Evolutionary conservation across 495 filamentous ascomycete genomes (phyloP), one percentile per base, ranked within the genome.

Genomic region (Neurospora sp.): DNA sequence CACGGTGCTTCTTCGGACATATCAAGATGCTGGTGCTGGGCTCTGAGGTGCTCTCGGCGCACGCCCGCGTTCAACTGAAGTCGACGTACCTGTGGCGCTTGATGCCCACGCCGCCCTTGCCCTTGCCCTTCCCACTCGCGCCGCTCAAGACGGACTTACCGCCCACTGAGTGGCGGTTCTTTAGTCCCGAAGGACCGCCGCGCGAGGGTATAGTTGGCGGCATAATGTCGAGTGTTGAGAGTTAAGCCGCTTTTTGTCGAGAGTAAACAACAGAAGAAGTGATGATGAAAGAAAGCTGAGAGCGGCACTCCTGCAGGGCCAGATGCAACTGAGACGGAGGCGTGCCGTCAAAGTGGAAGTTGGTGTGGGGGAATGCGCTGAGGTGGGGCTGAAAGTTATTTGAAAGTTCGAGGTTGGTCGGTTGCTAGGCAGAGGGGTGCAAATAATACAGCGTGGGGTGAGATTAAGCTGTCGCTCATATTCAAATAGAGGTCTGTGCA

Each of bases 21-120:
- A 23, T 31, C 27, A 62, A 16, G 54, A 35, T 31, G 54, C 54
- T 62, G 54, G 54, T 62, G 23, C 12, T 59, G 20, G 48, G 39
- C 38, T 18, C 6, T 10, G 40, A 41, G 40, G 3, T 18, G 37
- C 35, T 39, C 27, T 35, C 31, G 16, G 31, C 69, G 11, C 31
- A 70, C 16, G 69, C 12, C 39, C n/a, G 69, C n/a, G 54, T 31
- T 18, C 54, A 31, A 35, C 54, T 62, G 54, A 70, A 40, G 14
- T 38, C 35, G 62, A 74, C 75, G 46, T 76, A 82, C 79, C 80
- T 70, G 20, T 82, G 81, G 2, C 81, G 66, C 72, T 82, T 81
- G 0, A 73, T 71, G 9, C 78, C 79, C 1, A 42, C 10, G 27
- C 69, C 16, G 31, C 27, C 39, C 18, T 62, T 39, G 46, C 59